Evolutionary conservation across 441 rosid genomes (phyloP), one percentile per base, ranked within the genome.

Genomic region (Heliophila coronopifolia): DNA sequence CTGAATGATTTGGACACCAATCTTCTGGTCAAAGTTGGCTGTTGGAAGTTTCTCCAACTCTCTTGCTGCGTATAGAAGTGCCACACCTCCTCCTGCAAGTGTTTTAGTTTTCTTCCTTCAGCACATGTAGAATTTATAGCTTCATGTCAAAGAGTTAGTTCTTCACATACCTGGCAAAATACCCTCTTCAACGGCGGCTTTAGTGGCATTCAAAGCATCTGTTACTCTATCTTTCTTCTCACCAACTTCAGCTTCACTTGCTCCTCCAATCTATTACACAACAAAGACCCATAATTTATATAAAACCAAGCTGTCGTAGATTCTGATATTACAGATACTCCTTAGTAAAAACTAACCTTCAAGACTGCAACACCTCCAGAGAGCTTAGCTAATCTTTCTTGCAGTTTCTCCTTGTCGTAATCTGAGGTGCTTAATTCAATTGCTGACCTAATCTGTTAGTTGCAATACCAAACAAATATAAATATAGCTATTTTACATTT

Each of bases 1-100:
- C 67, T 83, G 87, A 49, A 83, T 83, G 33, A 83, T 83, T 63
- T 83, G 85, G 27, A 78, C 83, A 41, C 93, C 88, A 4, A 83
- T 78, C 42, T 78, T 83, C 65, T 83, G 93, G 63, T 83, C 93
- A 25, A 80, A 80, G 65, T 83, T 83, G 18, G 77, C 78, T 18
- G 93, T 81, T 1, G 56, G 60, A 49, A 81, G 62, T 19, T 73
- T 81, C 42, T 78, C 88, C 37, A 84, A 67, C 47, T 78, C 86
- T 56, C 75, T 78, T 0, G 86, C 64, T 2, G 86, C 89, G 52
- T 84, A 78, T 32, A 81, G 74, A 55, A 84, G 94, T 10, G 89
- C 89, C 45, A 74, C 84, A 40, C 93, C 89, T 37, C 86, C 93
- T 25, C 89, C 92, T 83, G 44, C 7, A 25, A 15, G n/a, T n/a